These are phyloP conservation scores for Strobilomyces dryophilus DNA, from an alignment of 768 basidiomycete species.

Conservation along the genomic window DNA sequence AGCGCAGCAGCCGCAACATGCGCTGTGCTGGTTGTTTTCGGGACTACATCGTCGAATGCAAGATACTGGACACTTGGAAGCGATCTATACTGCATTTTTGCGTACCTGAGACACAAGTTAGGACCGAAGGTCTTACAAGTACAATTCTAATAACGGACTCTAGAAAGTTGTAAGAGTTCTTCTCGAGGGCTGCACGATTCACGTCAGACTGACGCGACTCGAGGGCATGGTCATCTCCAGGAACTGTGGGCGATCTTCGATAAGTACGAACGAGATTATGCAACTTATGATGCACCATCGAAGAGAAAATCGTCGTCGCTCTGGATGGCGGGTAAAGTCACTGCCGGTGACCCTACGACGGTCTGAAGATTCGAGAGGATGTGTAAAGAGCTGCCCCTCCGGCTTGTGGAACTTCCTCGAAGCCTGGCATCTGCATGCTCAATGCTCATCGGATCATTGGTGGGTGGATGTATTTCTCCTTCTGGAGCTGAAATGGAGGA, in stretches of 20 bases:
- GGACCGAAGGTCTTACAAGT: not conserved
- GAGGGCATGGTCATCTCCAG: conserved; percentile 23
- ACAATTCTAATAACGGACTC: conserved; percentile 45
- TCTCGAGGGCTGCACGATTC: conserved; percentile 60
- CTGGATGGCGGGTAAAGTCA: conserved; percentile 37
- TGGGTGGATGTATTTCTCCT: conserved; percentile 29
- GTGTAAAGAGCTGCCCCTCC: conserved; percentile 54
- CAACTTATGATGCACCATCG: conserved; percentile 43
- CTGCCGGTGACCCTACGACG: conserved; percentile 47
- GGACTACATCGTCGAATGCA: conserved; percentile 64
- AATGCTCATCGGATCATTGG: conserved; percentile 45
- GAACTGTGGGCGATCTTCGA: conserved; percentile 24
- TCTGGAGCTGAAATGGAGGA: conserved; percentile 45
- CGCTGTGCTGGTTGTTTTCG: conserved; percentile 59
- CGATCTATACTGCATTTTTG: conserved; percentile 68
- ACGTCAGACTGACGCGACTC: conserved; percentile 56
- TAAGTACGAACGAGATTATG: not conserved
- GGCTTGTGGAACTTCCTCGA: conserved; percentile 52
- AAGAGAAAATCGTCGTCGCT: conserved; percentile 63
- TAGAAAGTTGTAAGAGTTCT: conserved; percentile 75
- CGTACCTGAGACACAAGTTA: conserved; percentile 49
- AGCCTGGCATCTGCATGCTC: conserved; percentile 51
- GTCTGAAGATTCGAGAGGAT: conserved; percentile 43
- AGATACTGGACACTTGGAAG: conserved; percentile 48
- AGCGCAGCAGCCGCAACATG: conserved; percentile 80